Percentiles rank a stretch among this genome's conserved stretches.
These are phyloP conservation scores for Wallacemonas rigidus DNA, from an alignment of 208 protist genomes.

Conservation along the genomic window DNA sequence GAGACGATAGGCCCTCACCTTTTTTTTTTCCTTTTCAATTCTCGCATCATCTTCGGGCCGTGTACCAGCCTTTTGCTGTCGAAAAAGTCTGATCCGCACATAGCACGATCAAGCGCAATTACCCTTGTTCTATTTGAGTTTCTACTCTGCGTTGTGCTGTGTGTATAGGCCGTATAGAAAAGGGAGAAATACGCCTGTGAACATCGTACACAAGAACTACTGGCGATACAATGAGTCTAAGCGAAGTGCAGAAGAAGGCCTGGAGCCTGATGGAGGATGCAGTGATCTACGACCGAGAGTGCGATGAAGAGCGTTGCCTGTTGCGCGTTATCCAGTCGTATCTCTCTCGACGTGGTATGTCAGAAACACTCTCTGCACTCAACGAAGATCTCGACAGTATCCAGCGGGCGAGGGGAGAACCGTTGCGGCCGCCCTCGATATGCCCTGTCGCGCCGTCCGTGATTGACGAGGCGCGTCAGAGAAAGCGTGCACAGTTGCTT, in stretches of 20 bases:
- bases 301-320: slow-evolving; percentile 65
- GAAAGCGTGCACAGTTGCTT: slow-evolving; percentile 58
- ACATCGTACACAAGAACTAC: too few relatives aligned
- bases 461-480: slow-evolving; percentile 11
- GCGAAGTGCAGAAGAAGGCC: slow-evolving; percentile 17
- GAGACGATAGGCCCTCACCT: neutral
- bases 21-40: slow-evolving; percentile 21
- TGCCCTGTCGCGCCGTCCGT: neutral
- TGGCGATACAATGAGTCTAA: too few relatives aligned
- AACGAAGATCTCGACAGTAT: slow-evolving; percentile 34
- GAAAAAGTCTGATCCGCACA: too few relatives aligned
- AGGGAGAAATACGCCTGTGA: too few relatives aligned
- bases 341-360: slow-evolving; percentile 56
- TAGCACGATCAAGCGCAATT: too few relatives aligned
- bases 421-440: too few relatives aligned
- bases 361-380: slow-evolving; percentile 56
- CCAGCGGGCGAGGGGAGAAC: neutral
- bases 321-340: slow-evolving; percentile 67
- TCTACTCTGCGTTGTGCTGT: too few relatives aligned
- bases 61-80: too few relatives aligned
- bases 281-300: slow-evolving; percentile 56
- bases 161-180: too few relatives aligned
- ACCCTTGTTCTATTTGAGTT: too few relatives aligned
- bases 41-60: slow-evolving; percentile 5
- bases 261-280: slow-evolving; percentile 76